Conservation (phyloP, 129 eudicot genomes). For the Ambrosia trifida region DNA sequence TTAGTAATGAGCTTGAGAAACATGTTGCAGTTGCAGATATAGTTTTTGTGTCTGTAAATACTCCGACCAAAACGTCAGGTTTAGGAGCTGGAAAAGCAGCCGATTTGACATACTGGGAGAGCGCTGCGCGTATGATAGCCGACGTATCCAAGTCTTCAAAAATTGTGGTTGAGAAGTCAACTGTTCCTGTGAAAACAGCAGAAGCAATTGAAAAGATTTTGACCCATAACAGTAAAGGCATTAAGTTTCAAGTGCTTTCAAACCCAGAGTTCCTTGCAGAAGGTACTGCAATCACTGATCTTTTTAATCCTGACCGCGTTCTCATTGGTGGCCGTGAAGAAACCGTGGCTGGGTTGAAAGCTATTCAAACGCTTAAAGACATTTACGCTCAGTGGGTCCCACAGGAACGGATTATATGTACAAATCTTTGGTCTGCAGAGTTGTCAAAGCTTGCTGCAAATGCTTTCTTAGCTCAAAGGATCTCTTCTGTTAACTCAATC, state of each 20-base stretch:
- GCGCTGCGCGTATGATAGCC: slow-evolving; percentile 17
- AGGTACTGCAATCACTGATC: slow-evolving; percentile 59
- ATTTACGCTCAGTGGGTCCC: slow-evolving; percentile 69
- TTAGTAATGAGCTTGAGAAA: slow-evolving; percentile 12
- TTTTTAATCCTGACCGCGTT: slow-evolving; percentile 62
- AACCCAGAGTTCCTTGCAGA: slow-evolving; percentile 69
- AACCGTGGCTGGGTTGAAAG: slow-evolving; percentile 55
- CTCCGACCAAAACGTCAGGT: slow-evolving; percentile 20
- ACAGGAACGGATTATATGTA: slow-evolving; percentile 54
- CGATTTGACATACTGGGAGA: slow-evolving; percentile 18
- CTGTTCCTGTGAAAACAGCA: slow-evolving; percentile 70
- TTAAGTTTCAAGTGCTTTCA: slow-evolving; percentile 55
- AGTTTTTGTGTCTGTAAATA: slow-evolving; percentile 20
- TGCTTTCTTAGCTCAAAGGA: slow-evolving; percentile 65
- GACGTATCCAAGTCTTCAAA: slow-evolving; percentile 19
- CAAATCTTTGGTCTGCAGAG: slow-evolving; percentile 74
- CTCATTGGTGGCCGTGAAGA: slow-evolving; percentile 70
- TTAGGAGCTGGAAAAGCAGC: slow-evolving; percentile 20
- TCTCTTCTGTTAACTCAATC: slow-evolving; percentile 66
- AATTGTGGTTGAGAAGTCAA: slow-evolving; percentile 43
- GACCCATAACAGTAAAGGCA: slow-evolving; percentile 60
- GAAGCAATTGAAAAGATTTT: slow-evolving; percentile 64
- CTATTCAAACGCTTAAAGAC: slow-evolving; percentile 43
- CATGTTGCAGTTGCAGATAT: slow-evolving; percentile 20
- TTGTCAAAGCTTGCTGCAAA: slow-evolving; percentile 70